phyloP scores from a whole-genome alignment of 306 rosid species.

The Quercus alba region DNA sequence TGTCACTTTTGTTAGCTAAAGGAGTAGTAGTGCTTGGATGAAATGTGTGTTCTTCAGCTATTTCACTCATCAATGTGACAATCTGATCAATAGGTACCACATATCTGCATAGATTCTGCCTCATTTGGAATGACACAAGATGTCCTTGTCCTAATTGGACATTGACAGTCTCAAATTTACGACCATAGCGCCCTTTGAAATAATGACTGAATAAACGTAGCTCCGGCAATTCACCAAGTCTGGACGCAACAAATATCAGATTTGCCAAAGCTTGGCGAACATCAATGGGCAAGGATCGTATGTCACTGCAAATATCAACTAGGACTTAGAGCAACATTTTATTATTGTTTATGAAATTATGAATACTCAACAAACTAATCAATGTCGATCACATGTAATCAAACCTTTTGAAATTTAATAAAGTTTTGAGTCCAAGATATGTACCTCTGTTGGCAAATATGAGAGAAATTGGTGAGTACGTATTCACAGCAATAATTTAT shows the following conservation, averaged over 20 bases:
- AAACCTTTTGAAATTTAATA: neutral
- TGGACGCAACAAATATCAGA: conserved; percentile 32
- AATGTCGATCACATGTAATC: no score
- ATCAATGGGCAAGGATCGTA: conserved; percentile 3
- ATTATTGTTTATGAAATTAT: neutral
- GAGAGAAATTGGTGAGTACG: conserved; percentile 8
- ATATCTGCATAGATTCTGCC: neutral
- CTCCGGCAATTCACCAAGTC: conserved; percentile 34
- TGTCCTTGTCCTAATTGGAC: conserved; percentile 19
- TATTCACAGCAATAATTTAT: conserved; percentile 7
- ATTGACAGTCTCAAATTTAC: conserved; percentile 8
- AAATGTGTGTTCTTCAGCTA: neutral
- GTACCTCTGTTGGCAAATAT: conserved; percentile 11
- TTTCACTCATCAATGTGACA: conserved; percentile 10
- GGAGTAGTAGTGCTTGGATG: no score
- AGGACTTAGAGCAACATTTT: neutral
- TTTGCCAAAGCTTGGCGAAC: conserved; percentile 32
- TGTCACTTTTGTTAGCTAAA: neutral
- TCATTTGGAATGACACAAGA: neutral
- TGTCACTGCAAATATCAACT: neutral
- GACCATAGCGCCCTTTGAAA: conserved; percentile 22
- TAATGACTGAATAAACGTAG: neutral
- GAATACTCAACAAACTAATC: no score
- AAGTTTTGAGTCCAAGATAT: neutral
- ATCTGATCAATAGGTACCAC: conserved; percentile 13